phyloP scores from a whole-genome alignment of 805 yeast species.

The Kodamaea lidongshanica region DNA sequence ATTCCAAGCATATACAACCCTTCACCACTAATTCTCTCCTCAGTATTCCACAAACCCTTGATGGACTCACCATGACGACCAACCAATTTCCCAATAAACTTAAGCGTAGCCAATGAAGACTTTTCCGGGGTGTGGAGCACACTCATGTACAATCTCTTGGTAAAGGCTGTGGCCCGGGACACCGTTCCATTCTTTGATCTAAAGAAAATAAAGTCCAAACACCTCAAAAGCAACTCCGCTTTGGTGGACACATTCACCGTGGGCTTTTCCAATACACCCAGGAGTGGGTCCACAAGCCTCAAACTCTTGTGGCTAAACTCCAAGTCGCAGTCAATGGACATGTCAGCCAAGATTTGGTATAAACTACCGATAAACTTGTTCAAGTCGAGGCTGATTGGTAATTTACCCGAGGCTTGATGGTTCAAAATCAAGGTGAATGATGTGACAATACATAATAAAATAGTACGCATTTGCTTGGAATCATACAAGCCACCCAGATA shows the following conservation, averaged over 20 bases:
- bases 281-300: constrained; percentile 68
- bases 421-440: constrained; percentile 81
- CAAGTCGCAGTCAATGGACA: constrained; percentile 73
- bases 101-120: constrained; percentile 69
- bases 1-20: constrained; percentile 49
- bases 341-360: constrained; percentile 59
- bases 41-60: constrained; percentile 75
- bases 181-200: constrained; percentile 62
- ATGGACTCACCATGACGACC: constrained; percentile 63
- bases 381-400: constrained; percentile 64
- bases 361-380: constrained; percentile 73
- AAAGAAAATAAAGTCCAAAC: constrained; percentile 78
- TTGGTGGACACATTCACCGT: constrained; percentile 84
- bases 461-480: constrained; percentile 54
- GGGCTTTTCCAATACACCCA: constrained; percentile 45
- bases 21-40: constrained; percentile 83
- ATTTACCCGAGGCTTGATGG: constrained; percentile 52
- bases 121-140: constrained; percentile 81
- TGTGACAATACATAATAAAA: constrained; percentile 77
- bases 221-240: constrained; percentile 71
- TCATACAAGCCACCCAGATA: constrained; percentile 26
- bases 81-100: constrained; percentile 70
- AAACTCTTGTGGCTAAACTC: constrained; percentile 80
- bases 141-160: constrained; percentile 68
- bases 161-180: constrained; percentile 69